A percentile compares a stretch with the other conserved stretches of the same genome.
Conservation (phyloP, 257 asterid genomes). For the Eustoma russellianum region DNA sequence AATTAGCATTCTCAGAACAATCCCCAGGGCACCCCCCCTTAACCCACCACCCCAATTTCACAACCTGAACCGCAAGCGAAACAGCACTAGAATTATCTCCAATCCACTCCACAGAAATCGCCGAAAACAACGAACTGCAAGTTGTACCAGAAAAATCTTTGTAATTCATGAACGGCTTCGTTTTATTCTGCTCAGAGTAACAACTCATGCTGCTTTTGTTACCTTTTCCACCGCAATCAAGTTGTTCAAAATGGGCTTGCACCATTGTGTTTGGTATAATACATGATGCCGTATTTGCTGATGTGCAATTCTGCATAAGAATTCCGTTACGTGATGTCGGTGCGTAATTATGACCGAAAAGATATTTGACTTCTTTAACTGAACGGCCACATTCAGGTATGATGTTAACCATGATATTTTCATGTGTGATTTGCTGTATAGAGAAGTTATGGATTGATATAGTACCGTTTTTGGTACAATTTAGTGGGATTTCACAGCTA, state of each 20-base stretch:
- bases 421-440: conserved; percentile 26
- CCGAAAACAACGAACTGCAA: conserved; percentile 52
- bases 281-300: conserved; percentile 26
- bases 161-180: conserved; percentile 35
- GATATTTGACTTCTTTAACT: conserved; percentile 26
- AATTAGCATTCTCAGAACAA: conserved; percentile 48
- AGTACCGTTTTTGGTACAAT: conserved; percentile 44
- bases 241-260: conserved; percentile 54
- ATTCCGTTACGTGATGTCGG: conserved; percentile 64
- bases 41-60: conserved; percentile 78
- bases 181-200: conserved; percentile 42
- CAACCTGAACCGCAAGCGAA: conserved; percentile 51
- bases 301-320: conserved; percentile 43
- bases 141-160: conserved; percentile 16
- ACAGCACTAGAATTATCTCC: conserved; percentile 38
- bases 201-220: conserved; percentile 41
- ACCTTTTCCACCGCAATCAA: conserved; percentile 23
- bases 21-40: conserved; percentile 31
- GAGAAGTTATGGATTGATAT: conserved; percentile 35
- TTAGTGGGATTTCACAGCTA: conserved; percentile 52
- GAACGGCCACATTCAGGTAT: conserved; percentile 56
- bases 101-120: conserved; percentile 42
- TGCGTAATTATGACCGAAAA: conserved; percentile 49
- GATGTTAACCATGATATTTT: conserved; percentile 32
- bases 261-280: conserved; percentile 56